phyloP scores from a whole-genome alignment of 2,329 filamentous ascomycete genomes.

The Hawksworthiomyces lignivorus region DNA sequence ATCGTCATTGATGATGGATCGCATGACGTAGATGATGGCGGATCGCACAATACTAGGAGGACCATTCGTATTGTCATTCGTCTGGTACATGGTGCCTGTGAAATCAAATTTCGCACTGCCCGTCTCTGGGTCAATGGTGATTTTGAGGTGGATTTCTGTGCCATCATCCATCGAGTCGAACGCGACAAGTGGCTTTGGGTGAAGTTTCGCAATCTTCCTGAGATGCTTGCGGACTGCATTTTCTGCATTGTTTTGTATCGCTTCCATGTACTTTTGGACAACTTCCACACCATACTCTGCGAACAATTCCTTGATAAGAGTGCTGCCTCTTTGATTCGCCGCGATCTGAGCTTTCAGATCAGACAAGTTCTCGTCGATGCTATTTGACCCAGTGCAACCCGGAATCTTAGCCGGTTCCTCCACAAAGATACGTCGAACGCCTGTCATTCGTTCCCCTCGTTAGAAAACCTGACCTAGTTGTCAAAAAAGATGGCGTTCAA shows the following conservation, averaged over 20 bases:
- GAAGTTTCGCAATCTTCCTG: conserved; percentile 36
- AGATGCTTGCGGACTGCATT: conserved; percentile 24
- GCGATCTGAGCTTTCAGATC: conserved; percentile 36
- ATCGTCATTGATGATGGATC: conserved; percentile 26
- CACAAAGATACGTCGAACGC: background rate
- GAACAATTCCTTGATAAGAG: conserved; percentile 23
- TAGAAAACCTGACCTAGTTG: no score
- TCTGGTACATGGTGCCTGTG: conserved; percentile 60
- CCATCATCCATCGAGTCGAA: conserved; percentile 28
- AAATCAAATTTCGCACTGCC: conserved; percentile 68
- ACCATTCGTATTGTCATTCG: conserved; percentile 38
- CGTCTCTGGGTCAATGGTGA: conserved; percentile 35
- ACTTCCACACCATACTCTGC: conserved; percentile 23
- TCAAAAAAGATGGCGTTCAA: no score
- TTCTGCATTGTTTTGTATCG: conserved; percentile 34
- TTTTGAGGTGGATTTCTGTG: conserved; percentile 23
- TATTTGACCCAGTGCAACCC: conserved; percentile 27
- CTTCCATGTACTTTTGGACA: conserved; percentile 31
- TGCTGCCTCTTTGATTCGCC: conserved; percentile 32
- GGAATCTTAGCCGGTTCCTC: conserved; percentile 25
- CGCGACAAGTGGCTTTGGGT: conserved; percentile 16
- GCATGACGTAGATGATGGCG: conserved; percentile 29
- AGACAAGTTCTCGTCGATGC: conserved; percentile 32
- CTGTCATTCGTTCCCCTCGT: no score
- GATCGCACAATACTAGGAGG: conserved; percentile 9